Conservation (phyloP, 192 early-diverging fungal species). For the Gaertneriomyces sp. region DNA sequence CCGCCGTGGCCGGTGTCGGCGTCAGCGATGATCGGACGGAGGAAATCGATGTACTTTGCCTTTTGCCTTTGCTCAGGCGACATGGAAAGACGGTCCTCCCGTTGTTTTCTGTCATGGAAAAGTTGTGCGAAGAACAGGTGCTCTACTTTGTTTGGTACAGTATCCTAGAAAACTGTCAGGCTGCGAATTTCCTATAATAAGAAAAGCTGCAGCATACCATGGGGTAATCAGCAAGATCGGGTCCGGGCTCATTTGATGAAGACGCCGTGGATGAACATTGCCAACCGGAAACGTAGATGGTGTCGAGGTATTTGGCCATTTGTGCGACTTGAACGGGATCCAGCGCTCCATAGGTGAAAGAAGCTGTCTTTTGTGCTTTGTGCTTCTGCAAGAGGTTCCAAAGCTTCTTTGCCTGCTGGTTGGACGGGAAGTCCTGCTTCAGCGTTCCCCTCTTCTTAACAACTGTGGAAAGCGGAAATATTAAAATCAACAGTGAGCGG, state of each 20-base stretch:
- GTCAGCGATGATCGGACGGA: constrained; percentile 95
- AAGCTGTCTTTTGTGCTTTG: constrained; percentile 73
- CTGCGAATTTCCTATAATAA: constrained; percentile 1
- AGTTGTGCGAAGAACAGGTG: constrained; percentile 95
- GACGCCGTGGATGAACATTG: constrained; percentile 96
- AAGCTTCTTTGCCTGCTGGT: constrained; percentile 88
- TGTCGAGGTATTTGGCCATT: constrained; percentile 96
- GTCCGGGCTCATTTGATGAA: constrained; percentile 91
- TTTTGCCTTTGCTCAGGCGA: constrained; percentile 65
- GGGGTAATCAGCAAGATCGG: constrained; percentile 97
- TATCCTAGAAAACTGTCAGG: constrained; percentile 38
- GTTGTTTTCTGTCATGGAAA: constrained; percentile 97
- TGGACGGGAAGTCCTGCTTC: constrained; percentile 69
- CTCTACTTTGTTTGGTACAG: constrained; percentile 97
- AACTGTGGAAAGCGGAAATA: constrained; percentile 40
- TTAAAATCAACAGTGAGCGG: not conserved
- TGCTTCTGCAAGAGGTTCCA: constrained; percentile 78
- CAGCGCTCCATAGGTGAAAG: constrained; percentile 91
- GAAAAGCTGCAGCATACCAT: constrained; percentile 68
- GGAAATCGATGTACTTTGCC: constrained; percentile 75
- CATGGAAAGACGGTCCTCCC: constrained; percentile 76
- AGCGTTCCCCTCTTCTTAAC: constrained; percentile 86
- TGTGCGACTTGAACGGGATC: constrained; percentile 93
- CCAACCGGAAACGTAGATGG: constrained; percentile 97
- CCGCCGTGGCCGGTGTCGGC: constrained; percentile 98